Evolutionary conservation across 306 rosid genomes (phyloP).

Genomic region (Trifolium repens): DNA sequence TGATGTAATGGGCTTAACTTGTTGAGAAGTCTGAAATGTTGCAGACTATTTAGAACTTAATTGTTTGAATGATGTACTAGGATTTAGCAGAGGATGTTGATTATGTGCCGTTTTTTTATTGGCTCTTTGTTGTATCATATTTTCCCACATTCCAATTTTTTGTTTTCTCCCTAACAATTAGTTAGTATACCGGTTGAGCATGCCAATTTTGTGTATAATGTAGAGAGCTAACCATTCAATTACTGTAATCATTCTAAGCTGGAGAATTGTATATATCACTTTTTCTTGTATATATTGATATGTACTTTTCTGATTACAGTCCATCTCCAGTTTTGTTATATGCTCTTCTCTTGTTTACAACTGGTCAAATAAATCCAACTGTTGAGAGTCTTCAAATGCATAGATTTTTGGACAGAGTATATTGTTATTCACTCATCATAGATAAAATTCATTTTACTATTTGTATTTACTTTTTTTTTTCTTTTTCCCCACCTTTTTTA

Average conservation of each 20-base stretch:
- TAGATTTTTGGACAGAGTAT: slow-evolving; percentile 1
- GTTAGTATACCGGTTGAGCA: slow-evolving; percentile 49
- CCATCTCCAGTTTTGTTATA: slow-evolving; percentile 37
- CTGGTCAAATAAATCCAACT: slow-evolving; percentile 21
- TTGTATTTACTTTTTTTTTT: not conserved
- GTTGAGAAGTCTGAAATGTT: slow-evolving; percentile 63
- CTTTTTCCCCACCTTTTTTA: not conserved
- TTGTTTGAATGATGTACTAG: slow-evolving; percentile 77
- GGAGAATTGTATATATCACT: slow-evolving; percentile 52
- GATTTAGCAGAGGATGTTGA: slow-evolving; percentile 74
- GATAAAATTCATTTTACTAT: not conserved
- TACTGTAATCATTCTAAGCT: slow-evolving; percentile 47
- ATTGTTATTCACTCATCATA: not conserved
- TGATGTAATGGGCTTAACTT: slow-evolving; percentile 79
- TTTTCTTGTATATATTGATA: slow-evolving; percentile 52
- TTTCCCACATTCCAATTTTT: slow-evolving; percentile 24
- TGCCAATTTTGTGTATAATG: slow-evolving; percentile 51
- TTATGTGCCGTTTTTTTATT: slow-evolving; percentile 62
- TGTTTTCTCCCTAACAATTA: slow-evolving; percentile 43
- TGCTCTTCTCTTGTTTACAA: slow-evolving; percentile 14
- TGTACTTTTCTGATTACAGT: slow-evolving; percentile 26
- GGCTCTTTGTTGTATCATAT: slow-evolving; percentile 70
- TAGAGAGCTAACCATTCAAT: slow-evolving; percentile 61
- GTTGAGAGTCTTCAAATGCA: not conserved
- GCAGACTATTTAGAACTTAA: slow-evolving; percentile 58